Conservation (phyloP, 2,329 filamentous ascomycete genomes). For the Cladosporium velox region DNA sequence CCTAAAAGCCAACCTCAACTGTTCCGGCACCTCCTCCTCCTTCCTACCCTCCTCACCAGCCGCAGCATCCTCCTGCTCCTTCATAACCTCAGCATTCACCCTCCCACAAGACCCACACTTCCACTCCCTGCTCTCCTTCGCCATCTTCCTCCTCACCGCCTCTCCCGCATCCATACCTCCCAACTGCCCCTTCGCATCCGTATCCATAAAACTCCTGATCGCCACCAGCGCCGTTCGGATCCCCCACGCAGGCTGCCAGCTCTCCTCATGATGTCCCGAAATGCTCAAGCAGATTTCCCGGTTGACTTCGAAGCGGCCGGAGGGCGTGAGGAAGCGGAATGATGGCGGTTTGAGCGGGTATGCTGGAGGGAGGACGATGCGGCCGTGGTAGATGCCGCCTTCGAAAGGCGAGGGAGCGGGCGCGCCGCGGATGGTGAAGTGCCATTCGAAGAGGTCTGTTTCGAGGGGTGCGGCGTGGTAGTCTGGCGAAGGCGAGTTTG, state of each 20-base stretch:
- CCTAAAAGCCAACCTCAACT: constrained; percentile 67
- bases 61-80: constrained; percentile 63
- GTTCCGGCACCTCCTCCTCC: constrained; percentile 54
- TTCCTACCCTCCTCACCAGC: constrained; percentile 46
- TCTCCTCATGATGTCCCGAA: constrained; percentile 93
- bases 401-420: constrained; percentile 76
- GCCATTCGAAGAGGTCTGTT: constrained; percentile 94
- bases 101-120: constrained; percentile 70
- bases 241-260: constrained; percentile 98
- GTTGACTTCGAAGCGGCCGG: constrained; percentile 92
- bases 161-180: constrained; percentile 81
- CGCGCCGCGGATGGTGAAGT: constrained; percentile 93
- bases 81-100: constrained; percentile 72
- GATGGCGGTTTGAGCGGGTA: constrained; percentile 90
- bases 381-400: constrained; percentile 87
- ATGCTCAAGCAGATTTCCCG: constrained; percentile 96
- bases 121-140: constrained; percentile 66
- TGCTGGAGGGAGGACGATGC: constrained; percentile 83
- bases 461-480: constrained; percentile 85
- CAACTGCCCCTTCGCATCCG: constrained; percentile 81
- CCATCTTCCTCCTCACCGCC: constrained; percentile 67
- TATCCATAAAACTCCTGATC: constrained; percentile 90
- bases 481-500: constrained; percentile 76
- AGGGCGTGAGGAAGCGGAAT: constrained; percentile 94
- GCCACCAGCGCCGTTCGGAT: constrained; percentile 81